These are phyloP conservation scores for Protomyces lactucae-debilis DNA, from an alignment of 1,139 yeast species.

Conservation along the genomic window DNA sequence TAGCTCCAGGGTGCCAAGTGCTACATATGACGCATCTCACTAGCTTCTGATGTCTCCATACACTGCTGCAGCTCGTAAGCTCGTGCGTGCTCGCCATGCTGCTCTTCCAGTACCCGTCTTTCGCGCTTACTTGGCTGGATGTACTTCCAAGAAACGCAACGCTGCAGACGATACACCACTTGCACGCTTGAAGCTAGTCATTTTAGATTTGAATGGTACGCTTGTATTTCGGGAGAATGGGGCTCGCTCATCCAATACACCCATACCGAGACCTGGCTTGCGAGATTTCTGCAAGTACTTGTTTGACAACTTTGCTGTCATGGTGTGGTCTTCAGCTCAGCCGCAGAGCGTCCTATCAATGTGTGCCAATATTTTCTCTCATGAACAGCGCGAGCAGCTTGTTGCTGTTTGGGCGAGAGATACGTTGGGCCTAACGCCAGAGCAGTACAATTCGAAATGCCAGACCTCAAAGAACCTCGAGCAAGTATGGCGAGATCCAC, in stretches of 20 bases:
- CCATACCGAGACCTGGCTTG: slow-evolving; percentile 7
- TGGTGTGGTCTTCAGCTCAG: slow-evolving; percentile 27
- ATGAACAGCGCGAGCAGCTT: slow-evolving; percentile 10
- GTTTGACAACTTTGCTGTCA: slow-evolving; percentile 20
- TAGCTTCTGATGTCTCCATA: neutral
- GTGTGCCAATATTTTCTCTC: slow-evolving; percentile 14
- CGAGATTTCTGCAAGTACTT: slow-evolving; percentile 8
- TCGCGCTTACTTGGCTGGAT: neutral
- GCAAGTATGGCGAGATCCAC: slow-evolving; percentile 4
- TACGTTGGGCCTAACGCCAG: slow-evolving; percentile 13
- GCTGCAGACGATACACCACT: neutral
- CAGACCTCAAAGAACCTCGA: slow-evolving; percentile 23
- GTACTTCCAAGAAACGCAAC: neutral
- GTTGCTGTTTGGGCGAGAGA: slow-evolving; percentile 26
- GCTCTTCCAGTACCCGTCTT: neutral
- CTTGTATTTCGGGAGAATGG: slow-evolving; percentile 7
- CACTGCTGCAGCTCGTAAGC: neutral
- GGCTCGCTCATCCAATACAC: neutral
- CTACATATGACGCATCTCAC: neutral
- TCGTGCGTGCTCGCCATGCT: neutral
- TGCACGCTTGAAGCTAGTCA: slow-evolving; percentile 5
- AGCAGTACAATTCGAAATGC: slow-evolving; percentile 3
- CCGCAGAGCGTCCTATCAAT: slow-evolving; percentile 7
- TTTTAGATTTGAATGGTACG: slow-evolving; percentile 26
- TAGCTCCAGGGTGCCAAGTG: too few species aligned